These are phyloP conservation scores for Raffaelea ambrosiae DNA, from an alignment of 2,329 filamentous ascomycete genomes.

Conservation along the genomic window DNA sequence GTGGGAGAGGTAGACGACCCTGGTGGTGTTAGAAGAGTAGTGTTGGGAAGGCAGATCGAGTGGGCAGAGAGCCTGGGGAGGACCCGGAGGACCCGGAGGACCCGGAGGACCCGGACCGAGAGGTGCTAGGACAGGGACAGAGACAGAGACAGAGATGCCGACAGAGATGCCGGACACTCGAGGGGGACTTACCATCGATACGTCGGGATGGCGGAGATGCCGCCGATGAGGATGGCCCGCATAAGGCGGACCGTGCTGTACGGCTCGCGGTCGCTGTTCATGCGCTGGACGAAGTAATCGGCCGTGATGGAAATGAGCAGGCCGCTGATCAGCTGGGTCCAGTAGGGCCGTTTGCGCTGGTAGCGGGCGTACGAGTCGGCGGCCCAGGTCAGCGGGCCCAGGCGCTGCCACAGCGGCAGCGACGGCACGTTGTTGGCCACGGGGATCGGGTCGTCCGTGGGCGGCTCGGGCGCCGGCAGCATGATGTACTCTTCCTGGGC, in stretches of 20 bases:
- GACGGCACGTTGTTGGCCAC: conserved; percentile 32
- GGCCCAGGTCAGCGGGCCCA: conserved; percentile 46
- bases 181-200: conserved; percentile 63
- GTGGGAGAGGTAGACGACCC: conserved; percentile 71
- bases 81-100: not conserved
- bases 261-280: conserved; percentile 40
- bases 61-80: not conserved
- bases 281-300: conserved; percentile 68
- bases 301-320: conserved; percentile 72
- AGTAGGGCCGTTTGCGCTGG: conserved; percentile 64
- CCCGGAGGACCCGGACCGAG: no score
- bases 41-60: no score
- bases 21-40: conserved; percentile 20
- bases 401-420: conserved; percentile 44
- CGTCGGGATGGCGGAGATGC: conserved; percentile 62
- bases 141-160: not conserved
- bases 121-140: not conserved
- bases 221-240: conserved; percentile 67
- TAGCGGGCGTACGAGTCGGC: conserved; percentile 57
- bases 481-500: not conserved
- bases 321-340: conserved; percentile 70
- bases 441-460: conserved; percentile 28
- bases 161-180: not conserved
- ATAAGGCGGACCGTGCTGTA: conserved; percentile 64
- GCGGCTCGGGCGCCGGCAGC: conserved; percentile 12